Evolutionary conservation across 2,329 filamentous ascomycete genomes (phyloP).

Genomic region (Fusarium metavorans): DNA sequence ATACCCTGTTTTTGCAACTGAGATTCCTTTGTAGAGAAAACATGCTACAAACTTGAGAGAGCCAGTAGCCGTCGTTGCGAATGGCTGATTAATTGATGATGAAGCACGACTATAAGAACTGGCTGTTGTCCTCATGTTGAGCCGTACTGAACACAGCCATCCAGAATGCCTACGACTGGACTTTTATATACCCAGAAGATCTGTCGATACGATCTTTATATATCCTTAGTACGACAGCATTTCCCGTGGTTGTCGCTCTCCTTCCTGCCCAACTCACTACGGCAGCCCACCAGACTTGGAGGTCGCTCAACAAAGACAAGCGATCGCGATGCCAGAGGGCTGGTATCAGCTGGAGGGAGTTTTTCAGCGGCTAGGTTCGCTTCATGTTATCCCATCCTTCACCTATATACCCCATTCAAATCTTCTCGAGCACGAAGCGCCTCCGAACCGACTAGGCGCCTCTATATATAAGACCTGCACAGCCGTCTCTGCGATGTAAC

Average conservation of each 20-base stretch:
- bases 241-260: not conserved
- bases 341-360: too few relatives aligned
- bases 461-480: not conserved
- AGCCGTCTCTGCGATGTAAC: too few relatives aligned
- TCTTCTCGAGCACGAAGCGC: not conserved
- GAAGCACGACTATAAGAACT: not conserved
- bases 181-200: not conserved
- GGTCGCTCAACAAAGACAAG: not conserved
- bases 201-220: not conserved
- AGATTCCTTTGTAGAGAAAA: not conserved
- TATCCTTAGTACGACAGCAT: not conserved
- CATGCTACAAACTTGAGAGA: not conserved
- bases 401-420: not conserved
- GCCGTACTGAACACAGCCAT: not conserved
- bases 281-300: not conserved
- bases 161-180: not conserved
- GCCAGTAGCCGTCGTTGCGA: not conserved
- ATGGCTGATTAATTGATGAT: not conserved
- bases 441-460: not conserved
- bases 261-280: not conserved
- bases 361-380: too few relatives aligned
- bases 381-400: too few relatives aligned
- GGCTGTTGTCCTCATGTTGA: not conserved
- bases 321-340: not conserved
- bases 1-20: conserved; percentile 5